Base-by-base conservation (phyloP, 352 stramenopile species). In the Blastocystis sp. region DNA sequence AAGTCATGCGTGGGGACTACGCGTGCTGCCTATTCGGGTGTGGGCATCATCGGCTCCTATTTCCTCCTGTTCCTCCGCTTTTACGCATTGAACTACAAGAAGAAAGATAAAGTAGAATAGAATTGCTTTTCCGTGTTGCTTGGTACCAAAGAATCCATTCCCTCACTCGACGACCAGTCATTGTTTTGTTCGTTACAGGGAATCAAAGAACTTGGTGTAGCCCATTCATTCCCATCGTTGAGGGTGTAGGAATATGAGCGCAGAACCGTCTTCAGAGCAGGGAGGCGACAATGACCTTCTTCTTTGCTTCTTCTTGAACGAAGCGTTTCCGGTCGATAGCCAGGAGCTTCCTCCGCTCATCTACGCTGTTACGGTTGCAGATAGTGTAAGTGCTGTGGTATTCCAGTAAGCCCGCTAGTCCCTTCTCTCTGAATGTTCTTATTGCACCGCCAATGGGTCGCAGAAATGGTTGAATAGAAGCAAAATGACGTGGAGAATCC, bases 31-130 rank as follows among this genome's bases (percentile, higher is more conserved):
- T 78, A 67, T 37, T 80, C 79, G 0, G 79, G 79, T 33, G n/a
- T 89, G 31, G 63, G 63, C 19, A 89, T 89, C 66, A 80, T 89
- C 29, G 67, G 79, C 12, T 89, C 79, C 19, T 89, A 89, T 31
- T 80, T 89, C 33, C 31, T 89, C 33, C 79, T 89, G 0, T 89
- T 89, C 61, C 12, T 89, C 6, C 26, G 50, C 37, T 89, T 89
- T 77, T 89, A 80, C 50, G 29, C 29, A 31, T 21, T 16, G 33
- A 89, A 55, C 31, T 89, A 89, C 60, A 80, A 67, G 62, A 51
- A 21, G 29, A 89, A 89, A 62, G 50, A 79, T 29, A 85, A 85
- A 41, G 50, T n/a, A 85, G 74, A 85, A 67, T 85, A 85, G 74
- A 66, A 33, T 6, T n/a, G n/a, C n/a, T n/a, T n/a, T n/a, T n/a